Evolutionary conservation across 1,284 basidiomycete genomes (phyloP).

Genomic region (Takashimella tepidaria): DNA sequence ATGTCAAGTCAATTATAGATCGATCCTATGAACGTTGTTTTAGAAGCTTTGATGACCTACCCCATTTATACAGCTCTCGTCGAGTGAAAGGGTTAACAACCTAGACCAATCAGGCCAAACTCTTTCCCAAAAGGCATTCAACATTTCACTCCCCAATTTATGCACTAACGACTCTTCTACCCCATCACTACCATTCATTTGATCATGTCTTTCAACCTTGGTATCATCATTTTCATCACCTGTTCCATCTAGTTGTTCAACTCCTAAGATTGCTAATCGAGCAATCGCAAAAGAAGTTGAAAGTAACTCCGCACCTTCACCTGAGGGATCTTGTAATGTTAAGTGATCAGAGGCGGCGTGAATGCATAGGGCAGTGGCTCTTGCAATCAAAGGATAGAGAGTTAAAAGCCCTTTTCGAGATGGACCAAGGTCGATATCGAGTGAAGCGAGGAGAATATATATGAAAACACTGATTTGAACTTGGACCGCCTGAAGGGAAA

Average conservation of each 20-base stretch:
- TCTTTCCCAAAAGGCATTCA: constrained; percentile 28
- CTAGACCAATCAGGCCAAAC: constrained; percentile 42
- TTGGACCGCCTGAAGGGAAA: constrained; percentile 6
- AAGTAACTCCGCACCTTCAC: constrained; percentile 29
- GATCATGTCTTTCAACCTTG: too few species aligned
- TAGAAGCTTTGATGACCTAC: too few species aligned
- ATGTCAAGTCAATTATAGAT: neutral
- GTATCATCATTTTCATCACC: too few species aligned
- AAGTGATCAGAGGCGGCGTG: constrained; percentile 31
- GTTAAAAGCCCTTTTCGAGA: constrained; percentile 16
- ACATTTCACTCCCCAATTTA: constrained; percentile 11
- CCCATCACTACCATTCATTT: too few species aligned
- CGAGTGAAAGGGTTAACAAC: constrained; percentile 25
- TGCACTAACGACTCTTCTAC: too few species aligned
- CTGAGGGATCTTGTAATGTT: constrained; percentile 20
- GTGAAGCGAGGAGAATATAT: constrained; percentile 27
- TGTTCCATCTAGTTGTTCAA: too few species aligned
- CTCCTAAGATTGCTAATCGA: constrained; percentile 23
- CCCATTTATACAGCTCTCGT: constrained; percentile 26
- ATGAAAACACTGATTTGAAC: constrained; percentile 27
- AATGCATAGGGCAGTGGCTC: constrained; percentile 27
- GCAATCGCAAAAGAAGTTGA: constrained; percentile 27
- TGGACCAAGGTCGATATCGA: constrained; percentile 12
- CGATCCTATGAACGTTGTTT: neutral
- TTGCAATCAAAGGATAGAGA: constrained; percentile 32